A percentile compares a stretch with the other conserved stretches of the same genome.
phyloP scores from a whole-genome alignment of 305 asterid genomes.

The Rubia occidens region DNA sequence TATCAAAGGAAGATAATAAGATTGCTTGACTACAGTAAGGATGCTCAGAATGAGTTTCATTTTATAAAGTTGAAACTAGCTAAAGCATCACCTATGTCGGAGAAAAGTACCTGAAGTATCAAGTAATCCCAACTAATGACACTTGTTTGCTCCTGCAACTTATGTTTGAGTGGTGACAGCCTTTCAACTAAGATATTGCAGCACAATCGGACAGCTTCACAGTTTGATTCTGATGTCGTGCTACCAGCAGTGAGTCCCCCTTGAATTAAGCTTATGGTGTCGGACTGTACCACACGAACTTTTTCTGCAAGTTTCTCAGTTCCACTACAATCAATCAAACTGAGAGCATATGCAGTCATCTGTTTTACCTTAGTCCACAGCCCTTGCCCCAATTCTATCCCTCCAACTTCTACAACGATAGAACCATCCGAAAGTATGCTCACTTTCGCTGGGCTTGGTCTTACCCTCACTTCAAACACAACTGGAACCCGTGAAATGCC shows the following conservation, averaged over 20 bases:
- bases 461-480: constrained; percentile 30
- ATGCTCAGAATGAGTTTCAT: not conserved
- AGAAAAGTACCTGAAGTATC: constrained; percentile 43
- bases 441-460: constrained; percentile 60
- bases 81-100: not conserved
- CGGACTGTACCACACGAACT: constrained; percentile 63
- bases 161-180: constrained; percentile 37
- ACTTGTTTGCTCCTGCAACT: constrained; percentile 39
- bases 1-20: not conserved
- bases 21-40: not conserved
- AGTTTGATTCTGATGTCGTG: constrained; percentile 78
- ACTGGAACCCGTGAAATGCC: constrained; percentile 72
- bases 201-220: constrained; percentile 70
- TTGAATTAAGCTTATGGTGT: constrained; percentile 62
- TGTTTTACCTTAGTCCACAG: constrained; percentile 77
- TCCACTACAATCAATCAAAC: constrained; percentile 41
- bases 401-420: constrained; percentile 70
- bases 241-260: constrained; percentile 74
- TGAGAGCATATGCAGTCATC: constrained; percentile 50
- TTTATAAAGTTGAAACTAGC: not conserved
- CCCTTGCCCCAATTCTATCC: constrained; percentile 75
- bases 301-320: constrained; percentile 44
- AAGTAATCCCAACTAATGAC: constrained; percentile 48
- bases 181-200: constrained; percentile 57
- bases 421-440: constrained; percentile 68